These are phyloP conservation scores for Kwoniella heveanensis DNA, from an alignment of 768 basidiomycete genomes.

Conservation along the genomic window DNA sequence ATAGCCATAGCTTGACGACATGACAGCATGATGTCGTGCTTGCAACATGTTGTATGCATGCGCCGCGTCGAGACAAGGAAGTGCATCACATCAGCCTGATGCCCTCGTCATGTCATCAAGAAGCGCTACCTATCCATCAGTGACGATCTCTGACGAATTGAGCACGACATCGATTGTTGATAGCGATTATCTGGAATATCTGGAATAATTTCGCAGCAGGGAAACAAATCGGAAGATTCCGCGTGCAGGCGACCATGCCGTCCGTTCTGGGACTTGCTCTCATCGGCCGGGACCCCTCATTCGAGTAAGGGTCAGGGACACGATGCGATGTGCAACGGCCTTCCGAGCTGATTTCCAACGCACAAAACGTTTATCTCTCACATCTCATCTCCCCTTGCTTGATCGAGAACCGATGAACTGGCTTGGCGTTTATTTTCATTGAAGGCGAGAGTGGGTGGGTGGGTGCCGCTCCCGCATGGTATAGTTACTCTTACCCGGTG, in stretches of 20 bases:
- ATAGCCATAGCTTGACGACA: too few relatives aligned
- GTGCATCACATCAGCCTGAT: too few relatives aligned
- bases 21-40: background rate
- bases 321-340: slow-evolving; percentile 5
- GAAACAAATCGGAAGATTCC: background rate
- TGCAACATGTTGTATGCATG: too few relatives aligned
- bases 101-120: too few relatives aligned
- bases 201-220: background rate
- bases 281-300: background rate
- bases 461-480: background rate
- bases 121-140: background rate
- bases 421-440: slow-evolving; percentile 1
- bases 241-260: background rate
- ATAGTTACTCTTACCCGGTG: background rate
- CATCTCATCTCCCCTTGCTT: background rate
- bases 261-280: background rate
- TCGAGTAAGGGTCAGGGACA: background rate
- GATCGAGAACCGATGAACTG: background rate
- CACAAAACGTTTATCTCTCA: background rate
- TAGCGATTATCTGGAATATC: background rate
- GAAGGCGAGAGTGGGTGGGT: too few relatives aligned
- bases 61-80: too few relatives aligned
- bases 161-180: background rate
- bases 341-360: slow-evolving; percentile 19
- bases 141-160: slow-evolving; percentile 2